Evolutionary conservation across 768 basidiomycete genomes (phyloP), one percentile per base, ranked within the genome.

Genomic region (Tricholoma sp.): DNA sequence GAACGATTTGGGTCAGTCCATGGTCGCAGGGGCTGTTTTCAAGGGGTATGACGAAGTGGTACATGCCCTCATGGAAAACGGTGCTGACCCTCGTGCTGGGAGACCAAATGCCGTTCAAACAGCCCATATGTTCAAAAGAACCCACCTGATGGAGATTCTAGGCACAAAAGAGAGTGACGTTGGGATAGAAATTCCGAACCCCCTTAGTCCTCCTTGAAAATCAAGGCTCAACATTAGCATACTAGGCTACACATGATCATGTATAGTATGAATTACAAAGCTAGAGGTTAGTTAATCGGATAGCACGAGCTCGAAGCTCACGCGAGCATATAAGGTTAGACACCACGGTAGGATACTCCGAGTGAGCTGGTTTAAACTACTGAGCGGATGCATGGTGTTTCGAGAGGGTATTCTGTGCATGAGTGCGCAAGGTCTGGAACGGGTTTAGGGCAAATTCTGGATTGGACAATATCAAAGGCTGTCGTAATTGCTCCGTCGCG

Each of bases 1-100:
- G 51, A 92, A 92, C 67, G 88, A 91, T 61, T 75, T 79, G 2
- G 82, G 81, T 0, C 90, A 91, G 62, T 84, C 86, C 8, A 83
- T 88, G 20, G 72, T 92, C 18, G 85, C 89, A 6, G 90, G 89
- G 2, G 89, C 85, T 0, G 81, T 91, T 0, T 92, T 90, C 74
- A 91, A 91, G 68, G 80, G 75, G 0, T 76, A 87, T 63, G 79
- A 81, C 55, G 84, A 81, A 6, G 75, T 90, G 47, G 85, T 88
- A 1, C 74, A 74, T n/a, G 70, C 74, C 1, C 76, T 92, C 29
- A 66, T 80, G 20, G 76, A 70, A 29, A 72, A 72, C 17, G 77
- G 80, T 4, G 89, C 89, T 0, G 80, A 91, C 69, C 86, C 89
- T 2, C 74, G 84, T 47, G 56, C 74, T 12, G 90, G 89, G 6